Evolutionary conservation across 352 stramenopile genomes (phyloP), one percentile per base, ranked within the genome.

Genomic region (Globisporangium radiosum): DNA sequence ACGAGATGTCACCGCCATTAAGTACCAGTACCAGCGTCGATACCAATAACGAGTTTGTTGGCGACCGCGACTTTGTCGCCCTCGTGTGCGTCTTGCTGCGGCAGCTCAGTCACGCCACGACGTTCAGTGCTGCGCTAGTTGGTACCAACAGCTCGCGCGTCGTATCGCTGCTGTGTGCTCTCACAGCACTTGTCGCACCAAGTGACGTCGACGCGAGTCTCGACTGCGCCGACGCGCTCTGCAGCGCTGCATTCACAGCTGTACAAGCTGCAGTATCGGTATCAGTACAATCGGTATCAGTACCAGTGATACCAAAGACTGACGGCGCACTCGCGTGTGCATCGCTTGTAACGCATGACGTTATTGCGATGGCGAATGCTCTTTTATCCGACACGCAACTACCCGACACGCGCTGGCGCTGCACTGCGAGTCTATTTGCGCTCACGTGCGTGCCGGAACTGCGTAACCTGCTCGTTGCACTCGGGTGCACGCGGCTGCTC

Each of bases 141-240:
- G 57, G 53, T 0, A 14, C 40, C 11, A 49, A 63, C 3, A 19
- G 1, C 13, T 52, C 52, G 7, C 47, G 59, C 8, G 64, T 83
- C 14, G 60, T 89, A 7, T 60, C 70, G 38, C 54, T 92, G 0
- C 78, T 90, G 14, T 90, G 74, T 40, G 63, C 54, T 5, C 64
- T 92, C 3, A 69, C 71, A 0, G 55, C 68, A 1, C 56, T 62
- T 1, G 70, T 73, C 1, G 37, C 63, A 0, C 51, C 60, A 3
- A 57, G 54, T 0, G 80, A 90, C 42, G 50, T 59, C 0, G 56
- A 76, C 6, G 84, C 78, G 6, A 67, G 70, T 36, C 70, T 90
- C 0, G 83, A 92, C 36, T 85, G 78, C 45, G 76, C 80, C 2
- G 83, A 90, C 25, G 66, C 64, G 19, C 63, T 92, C 4, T 90